Evolutionary conservation across 805 yeast species (phyloP).

Genomic region (Suhomyces kilbournensis): DNA sequence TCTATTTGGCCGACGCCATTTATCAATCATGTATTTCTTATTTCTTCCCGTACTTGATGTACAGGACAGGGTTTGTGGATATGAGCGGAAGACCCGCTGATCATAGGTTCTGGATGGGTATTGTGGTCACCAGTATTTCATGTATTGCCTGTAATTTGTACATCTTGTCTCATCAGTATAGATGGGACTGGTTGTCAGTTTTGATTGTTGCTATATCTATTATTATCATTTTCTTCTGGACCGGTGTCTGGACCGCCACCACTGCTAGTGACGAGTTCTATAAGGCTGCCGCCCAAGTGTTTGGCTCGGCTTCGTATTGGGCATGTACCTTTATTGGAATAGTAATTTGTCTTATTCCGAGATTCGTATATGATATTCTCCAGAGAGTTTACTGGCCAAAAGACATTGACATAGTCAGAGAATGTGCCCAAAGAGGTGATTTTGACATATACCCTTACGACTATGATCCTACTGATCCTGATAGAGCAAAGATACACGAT

Average conservation of each 20-base stretch:
- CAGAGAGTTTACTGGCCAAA: conserved; percentile 54
- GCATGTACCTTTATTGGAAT: conserved; percentile 56
- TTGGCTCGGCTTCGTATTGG: conserved; percentile 67
- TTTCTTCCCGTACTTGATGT: conserved; percentile 63
- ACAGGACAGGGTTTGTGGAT: conserved; percentile 37
- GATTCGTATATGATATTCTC: conserved; percentile 50
- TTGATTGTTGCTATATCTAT: conserved; percentile 53
- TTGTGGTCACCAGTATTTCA: conserved; percentile 55
- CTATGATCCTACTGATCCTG: conserved; percentile 55
- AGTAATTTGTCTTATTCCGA: conserved; percentile 56
- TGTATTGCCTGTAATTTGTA: conserved; percentile 65
- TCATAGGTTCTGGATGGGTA: conserved; percentile 72
- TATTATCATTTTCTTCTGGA: conserved; percentile 66
- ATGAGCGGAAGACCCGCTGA: conserved; percentile 58
- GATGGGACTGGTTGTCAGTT: conserved; percentile 76
- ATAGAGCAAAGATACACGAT: conserved; percentile 48
- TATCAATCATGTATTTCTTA: conserved; percentile 70
- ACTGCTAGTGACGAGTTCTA: conserved; percentile 56
- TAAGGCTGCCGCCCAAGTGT: conserved; percentile 59
- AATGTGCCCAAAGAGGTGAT: conserved; percentile 51
- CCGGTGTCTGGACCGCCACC: conserved; percentile 70
- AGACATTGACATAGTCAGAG: conserved; percentile 72
- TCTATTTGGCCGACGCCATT: conserved; percentile 65
- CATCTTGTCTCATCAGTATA: conserved; percentile 61
- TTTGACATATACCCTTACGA: conserved; percentile 48